These are phyloP conservation scores for Phytophthora tubulina DNA, from an alignment of 352 stramenopile species.

Conservation along the genomic window DNA sequence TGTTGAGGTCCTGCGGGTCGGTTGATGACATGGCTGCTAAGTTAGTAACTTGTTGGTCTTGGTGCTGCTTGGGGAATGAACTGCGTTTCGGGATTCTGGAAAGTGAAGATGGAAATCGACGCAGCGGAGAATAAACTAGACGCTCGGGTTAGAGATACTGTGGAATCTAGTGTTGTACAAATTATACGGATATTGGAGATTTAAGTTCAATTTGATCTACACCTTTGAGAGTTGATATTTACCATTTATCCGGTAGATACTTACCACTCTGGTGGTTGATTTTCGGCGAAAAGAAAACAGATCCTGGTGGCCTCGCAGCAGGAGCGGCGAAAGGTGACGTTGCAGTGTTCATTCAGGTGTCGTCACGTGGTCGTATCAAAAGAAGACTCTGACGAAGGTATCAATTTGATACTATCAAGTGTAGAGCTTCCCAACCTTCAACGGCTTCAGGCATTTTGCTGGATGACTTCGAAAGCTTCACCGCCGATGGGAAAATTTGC, in stretches of 20 bases:
- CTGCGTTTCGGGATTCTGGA: neutral
- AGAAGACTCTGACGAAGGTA: no score
- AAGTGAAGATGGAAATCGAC: constrained; percentile 24
- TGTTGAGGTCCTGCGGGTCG: constrained; percentile 56
- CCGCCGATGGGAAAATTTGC: no score
- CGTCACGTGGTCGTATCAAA: no score
- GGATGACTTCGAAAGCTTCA: no score
- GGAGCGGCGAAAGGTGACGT: no score
- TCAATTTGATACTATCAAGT: no score
- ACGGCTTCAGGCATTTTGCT: no score
- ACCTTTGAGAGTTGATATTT: neutral
- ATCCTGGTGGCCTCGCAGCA: neutral
- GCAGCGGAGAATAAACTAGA: constrained; percentile 20
- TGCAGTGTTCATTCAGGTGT: no score
- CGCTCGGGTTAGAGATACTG: neutral
- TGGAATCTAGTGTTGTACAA: neutral
- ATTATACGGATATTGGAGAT: neutral
- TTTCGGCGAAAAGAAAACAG: constrained; percentile 3
- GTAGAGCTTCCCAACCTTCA: no score
- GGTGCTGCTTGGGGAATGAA: constrained; percentile 16
- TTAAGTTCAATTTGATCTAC: no score
- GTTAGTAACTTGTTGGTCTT: neutral
- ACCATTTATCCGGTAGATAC: neutral
- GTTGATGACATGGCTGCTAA: constrained; percentile 26
- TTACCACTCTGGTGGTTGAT: neutral